Evolutionary conservation across 2,329 filamentous ascomycete genomes (phyloP).

Genomic region (Pestalotiopsis sp.): DNA sequence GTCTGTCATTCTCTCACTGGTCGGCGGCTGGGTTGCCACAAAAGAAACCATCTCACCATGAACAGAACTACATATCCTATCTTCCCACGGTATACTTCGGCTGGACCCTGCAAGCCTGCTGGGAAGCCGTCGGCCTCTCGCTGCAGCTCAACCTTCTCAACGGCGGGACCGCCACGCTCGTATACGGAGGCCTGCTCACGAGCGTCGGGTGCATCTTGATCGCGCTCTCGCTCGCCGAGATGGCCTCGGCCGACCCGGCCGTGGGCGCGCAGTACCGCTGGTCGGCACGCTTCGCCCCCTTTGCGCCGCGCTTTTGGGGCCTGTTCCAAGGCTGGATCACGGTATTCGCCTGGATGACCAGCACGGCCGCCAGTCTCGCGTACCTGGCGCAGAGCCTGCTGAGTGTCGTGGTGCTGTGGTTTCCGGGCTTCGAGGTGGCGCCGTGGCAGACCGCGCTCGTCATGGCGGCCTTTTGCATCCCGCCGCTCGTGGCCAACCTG

Average conservation of each 20-base stretch:
- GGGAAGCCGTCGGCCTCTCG: conserved; percentile 10
- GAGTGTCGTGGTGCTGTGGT: conserved; percentile 3
- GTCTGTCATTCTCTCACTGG: too few relatives aligned
- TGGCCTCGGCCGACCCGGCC: conserved; percentile 10
- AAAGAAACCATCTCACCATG: neutral
- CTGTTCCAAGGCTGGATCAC: conserved; percentile 12
- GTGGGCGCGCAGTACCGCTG: conserved; percentile 12
- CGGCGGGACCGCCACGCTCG: conserved; percentile 1
- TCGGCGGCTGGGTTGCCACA: neutral
- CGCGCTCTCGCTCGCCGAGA: conserved; percentile 10
- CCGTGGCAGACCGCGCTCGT: conserved; percentile 9
- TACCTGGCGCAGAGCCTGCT: conserved; percentile 9
- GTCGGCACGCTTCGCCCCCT: conserved; percentile 5
- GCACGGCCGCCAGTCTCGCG: neutral
- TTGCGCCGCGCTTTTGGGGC: conserved; percentile 10
- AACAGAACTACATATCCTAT: conserved; percentile 9
- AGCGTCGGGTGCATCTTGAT: neutral
- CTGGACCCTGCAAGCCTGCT: conserved; percentile 7
- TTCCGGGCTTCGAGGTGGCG: neutral
- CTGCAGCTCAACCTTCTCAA: conserved; percentile 11
- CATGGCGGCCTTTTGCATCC: conserved; percentile 8
- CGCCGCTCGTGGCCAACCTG: conserved; percentile 6
- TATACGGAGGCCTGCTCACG: neutral
- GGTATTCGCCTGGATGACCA: conserved; percentile 9
- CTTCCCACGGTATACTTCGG: conserved; percentile 7